phyloP scores from a whole-genome alignment of 768 basidiomycete genomes.

The Clavaria fumosa region DNA sequence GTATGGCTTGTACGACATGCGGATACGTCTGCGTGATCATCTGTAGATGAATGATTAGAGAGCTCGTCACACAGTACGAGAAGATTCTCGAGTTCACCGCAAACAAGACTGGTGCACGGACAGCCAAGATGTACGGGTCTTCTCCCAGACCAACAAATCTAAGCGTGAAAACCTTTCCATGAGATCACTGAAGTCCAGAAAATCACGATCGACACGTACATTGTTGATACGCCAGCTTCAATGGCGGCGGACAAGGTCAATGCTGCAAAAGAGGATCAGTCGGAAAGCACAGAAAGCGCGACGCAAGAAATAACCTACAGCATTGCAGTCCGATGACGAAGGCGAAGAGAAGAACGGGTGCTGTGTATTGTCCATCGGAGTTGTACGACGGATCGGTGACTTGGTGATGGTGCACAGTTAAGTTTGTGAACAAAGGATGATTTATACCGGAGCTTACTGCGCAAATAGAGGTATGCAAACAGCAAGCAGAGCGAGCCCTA shows the following conservation, averaged over 20 bases:
- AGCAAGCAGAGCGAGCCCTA: slow-evolving; percentile 58
- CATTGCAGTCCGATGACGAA: slow-evolving; percentile 68
- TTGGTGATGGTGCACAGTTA: no score
- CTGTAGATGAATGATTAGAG: slow-evolving; percentile 19
- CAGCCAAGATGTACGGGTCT: slow-evolving; percentile 63
- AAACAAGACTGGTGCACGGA: slow-evolving; percentile 60
- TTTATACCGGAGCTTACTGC: slow-evolving; percentile 35
- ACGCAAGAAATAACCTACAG: slow-evolving; percentile 28
- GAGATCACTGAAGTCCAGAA: neutral
- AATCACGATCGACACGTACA: slow-evolving; percentile 27
- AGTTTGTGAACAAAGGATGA: no score
- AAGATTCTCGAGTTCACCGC: slow-evolving; percentile 26
- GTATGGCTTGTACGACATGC: slow-evolving; percentile 47
- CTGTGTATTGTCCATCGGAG: slow-evolving; percentile 56
- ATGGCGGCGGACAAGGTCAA: slow-evolving; percentile 58
- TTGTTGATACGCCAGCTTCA: slow-evolving; percentile 79
- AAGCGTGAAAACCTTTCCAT: neutral
- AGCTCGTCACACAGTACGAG: slow-evolving; percentile 1
- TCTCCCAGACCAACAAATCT: slow-evolving; percentile 78
- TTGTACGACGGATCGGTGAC: slow-evolving; percentile 65
- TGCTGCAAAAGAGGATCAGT: slow-evolving; percentile 22
- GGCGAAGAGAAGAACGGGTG: slow-evolving; percentile 61
- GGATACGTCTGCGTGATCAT: slow-evolving; percentile 57
- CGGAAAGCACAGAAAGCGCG: neutral
- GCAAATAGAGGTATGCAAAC: slow-evolving; percentile 65